Evolutionary conservation across 768 basidiomycete species (phyloP), one percentile per base, ranked within the genome.

Genomic region (Guyanaporus albipodus): DNA sequence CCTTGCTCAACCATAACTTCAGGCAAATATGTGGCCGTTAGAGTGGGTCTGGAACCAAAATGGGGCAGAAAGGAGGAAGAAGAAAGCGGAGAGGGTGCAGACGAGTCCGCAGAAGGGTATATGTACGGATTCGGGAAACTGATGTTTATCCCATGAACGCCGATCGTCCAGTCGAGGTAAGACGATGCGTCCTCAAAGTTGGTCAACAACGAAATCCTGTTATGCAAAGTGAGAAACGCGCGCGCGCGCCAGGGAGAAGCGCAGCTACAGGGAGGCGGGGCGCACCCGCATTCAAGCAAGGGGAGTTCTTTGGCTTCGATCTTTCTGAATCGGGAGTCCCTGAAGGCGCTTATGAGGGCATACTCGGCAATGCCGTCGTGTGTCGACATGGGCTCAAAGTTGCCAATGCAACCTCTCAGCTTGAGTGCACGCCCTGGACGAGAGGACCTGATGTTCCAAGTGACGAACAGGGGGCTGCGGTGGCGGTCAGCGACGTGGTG

Each of bases 401-500:
- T 92, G 59, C 95, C 95, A 57, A 99, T 97, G 70, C 95, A 99
- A 38, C 95, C 95, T 42, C 95, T 73, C 51, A 99, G 73, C 48
- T 79, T 74, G 36, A 80, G 73, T 18, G 77, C 63, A 48, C 79
- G 77, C 26, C 80, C 82, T 17, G 79, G 70, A 46, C 78, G 80
- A 47, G 74, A 74, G 26, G 79, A 74, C 49, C 77, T 78, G 36
- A 80, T 85, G 67, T 91, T 93, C 94, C 94, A 99, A 6, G 95
- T 98, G 26, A 98, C 91, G 67, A 99, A 99, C 45, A 99, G 74
- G 11, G 94, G 92, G 67, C 65, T 67, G 39, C 7, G 24, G 31
- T 24, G 29, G n/a, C 28, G 7, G 29, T 58, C 38, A 52, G 53
- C n/a, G 31, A 38, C 42, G 6, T 6, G n/a, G 27, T 46, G 19